phyloP scores from a whole-genome alignment of 75 land plant species.

The Selaginella tamariscina region DNA sequence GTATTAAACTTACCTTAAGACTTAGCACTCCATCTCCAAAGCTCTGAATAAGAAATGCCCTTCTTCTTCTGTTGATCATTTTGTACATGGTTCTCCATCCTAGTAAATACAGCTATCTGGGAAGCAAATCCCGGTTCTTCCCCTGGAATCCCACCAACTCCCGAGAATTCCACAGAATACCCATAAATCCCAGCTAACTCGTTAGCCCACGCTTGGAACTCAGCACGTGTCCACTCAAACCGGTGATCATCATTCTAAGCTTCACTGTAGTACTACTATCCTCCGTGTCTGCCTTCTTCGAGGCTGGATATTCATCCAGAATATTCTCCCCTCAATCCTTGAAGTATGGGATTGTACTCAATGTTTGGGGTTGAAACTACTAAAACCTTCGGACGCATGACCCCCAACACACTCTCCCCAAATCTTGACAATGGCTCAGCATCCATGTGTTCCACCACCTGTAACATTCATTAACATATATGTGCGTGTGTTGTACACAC shows the following conservation, averaged over 20 bases:
- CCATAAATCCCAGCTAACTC: conserved; percentile 46
- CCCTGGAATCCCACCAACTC: conserved; percentile 61
- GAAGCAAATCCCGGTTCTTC: conserved; percentile 89
- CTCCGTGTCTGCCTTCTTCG: not conserved
- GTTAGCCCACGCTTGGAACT: conserved; percentile 71
- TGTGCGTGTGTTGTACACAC: too few species aligned
- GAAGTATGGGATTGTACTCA: conserved; percentile 82
- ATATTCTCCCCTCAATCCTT: conserved; percentile 17
- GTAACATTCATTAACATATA: conserved; percentile 11
- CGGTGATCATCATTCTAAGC: conserved; percentile 88
- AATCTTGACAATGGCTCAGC: conserved; percentile 62
- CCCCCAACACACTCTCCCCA: conserved; percentile 60
- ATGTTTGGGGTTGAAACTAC: conserved; percentile 92
- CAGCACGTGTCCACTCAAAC: conserved; percentile 94
- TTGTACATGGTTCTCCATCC: conserved; percentile 10
- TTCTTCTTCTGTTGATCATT: not conserved
- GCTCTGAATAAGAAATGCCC: not conserved
- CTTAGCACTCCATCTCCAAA: conserved; percentile 3
- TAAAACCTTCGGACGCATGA: conserved; percentile 47
- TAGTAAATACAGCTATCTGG: conserved; percentile 77
- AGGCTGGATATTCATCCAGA: not conserved
- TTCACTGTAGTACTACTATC: conserved; percentile 28
- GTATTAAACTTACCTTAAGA: too few species aligned
- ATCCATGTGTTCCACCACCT: conserved; percentile 99
- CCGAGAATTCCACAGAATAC: conserved; percentile 70